Evolutionary conservation across 805 yeast species (phyloP).

Genomic region (Metschnikowia henanensis): DNA sequence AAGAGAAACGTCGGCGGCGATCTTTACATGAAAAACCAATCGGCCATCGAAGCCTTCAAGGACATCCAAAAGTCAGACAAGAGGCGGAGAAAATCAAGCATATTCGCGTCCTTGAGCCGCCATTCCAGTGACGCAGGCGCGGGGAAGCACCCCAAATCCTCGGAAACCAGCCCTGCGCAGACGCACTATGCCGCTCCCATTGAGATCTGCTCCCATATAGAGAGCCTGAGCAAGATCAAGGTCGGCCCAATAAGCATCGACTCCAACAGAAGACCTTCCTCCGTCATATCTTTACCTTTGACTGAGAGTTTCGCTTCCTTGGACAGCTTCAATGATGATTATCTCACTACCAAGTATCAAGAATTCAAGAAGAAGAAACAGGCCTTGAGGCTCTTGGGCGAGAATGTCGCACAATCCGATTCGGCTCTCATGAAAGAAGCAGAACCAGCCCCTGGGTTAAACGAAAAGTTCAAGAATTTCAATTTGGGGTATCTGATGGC

Average conservation of each 20-base stretch:
- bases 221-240: conserved; percentile 22
- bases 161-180: conserved; percentile 3
- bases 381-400: conserved; percentile 5
- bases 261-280: conserved; percentile 47
- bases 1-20: conserved; percentile 47
- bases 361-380: conserved; percentile 26
- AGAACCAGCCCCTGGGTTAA: conserved; percentile 4
- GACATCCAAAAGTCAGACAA: conserved; percentile 44
- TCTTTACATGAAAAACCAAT: conserved; percentile 41
- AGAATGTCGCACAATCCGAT: conserved; percentile 11
- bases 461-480: conserved; percentile 36
- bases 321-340: conserved; percentile 66
- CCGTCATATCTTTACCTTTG: conserved; percentile 66
- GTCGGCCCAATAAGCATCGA: conserved; percentile 37
- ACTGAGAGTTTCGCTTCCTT: conserved; percentile 78
- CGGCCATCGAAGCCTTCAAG: conserved; percentile 43
- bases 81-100: conserved; percentile 31
- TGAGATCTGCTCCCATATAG: conserved; percentile 1
- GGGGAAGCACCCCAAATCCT: conserved; percentile 4
- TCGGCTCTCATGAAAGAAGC: conserved; percentile 2
- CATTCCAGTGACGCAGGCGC: conserved; percentile 8
- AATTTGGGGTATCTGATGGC: conserved; percentile 39
- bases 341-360: conserved; percentile 40
- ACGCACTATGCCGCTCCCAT: neutral
- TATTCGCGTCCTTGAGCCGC: conserved; percentile 14